phyloP scores from a whole-genome alignment of 768 basidiomycete genomes.

The Hysterangium stoloniferum region DNA sequence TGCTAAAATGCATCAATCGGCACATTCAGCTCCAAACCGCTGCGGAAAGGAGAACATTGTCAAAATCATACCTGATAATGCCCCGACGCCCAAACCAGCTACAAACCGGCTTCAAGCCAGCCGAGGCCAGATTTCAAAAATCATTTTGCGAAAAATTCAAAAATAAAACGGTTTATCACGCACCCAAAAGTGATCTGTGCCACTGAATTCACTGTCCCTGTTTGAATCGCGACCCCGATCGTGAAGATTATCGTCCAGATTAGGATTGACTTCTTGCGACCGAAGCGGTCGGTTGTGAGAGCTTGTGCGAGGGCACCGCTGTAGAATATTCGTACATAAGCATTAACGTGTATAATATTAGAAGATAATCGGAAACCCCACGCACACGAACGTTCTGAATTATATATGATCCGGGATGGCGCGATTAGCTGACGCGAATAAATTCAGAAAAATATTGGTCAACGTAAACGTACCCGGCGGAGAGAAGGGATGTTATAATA shows the following conservation, averaged over 20 bases:
- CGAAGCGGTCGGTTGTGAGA: conserved; percentile 66
- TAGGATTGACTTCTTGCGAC: conserved; percentile 64
- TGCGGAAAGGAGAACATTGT: conserved; percentile 42
- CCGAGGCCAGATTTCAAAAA: not conserved
- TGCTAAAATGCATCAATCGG: no score
- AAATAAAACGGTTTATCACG: conserved; percentile 11
- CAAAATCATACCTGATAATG: conserved; percentile 47
- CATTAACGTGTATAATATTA: not conserved
- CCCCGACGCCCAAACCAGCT: conserved; percentile 72
- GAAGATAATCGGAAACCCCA: no score
- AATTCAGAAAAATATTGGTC: not conserved
- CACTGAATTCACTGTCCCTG: conserved; percentile 50
- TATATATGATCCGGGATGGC: not conserved
- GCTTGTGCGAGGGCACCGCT: conserved; percentile 63
- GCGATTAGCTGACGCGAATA: not conserved
- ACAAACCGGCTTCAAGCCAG: conserved; percentile 43
- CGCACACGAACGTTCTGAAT: conserved; percentile 45
- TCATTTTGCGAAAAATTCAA: not conserved
- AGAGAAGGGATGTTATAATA: conserved; percentile 71
- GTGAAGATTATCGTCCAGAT: conserved; percentile 74
- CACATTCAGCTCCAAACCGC: no score
- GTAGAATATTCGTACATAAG: conserved; percentile 1
- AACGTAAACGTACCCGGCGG: conserved; percentile 48
- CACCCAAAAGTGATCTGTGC: conserved; percentile 56
- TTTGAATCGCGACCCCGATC: conserved; percentile 60